Evolutionary conservation across 495 filamentous ascomycete species (phyloP), one percentile per base, ranked within the genome.

Genomic region (Penicillium malachiteum): DNA sequence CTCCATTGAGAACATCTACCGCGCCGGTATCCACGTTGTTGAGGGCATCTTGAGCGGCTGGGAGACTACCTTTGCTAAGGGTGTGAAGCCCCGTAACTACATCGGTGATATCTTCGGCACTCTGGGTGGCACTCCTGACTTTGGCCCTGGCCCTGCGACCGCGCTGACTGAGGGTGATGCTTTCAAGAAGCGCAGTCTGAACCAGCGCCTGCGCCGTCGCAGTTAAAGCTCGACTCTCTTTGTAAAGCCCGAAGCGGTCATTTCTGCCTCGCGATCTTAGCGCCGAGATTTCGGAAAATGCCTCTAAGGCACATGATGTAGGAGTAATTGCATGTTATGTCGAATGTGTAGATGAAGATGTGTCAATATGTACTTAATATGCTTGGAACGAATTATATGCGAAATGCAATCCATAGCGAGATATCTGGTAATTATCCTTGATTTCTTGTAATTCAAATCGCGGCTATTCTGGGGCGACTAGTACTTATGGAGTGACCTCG

Each of bases 21-120:
- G 74, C 7, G 87, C 85, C 1, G 88, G 87, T 3, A 75, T 85
- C 12, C 73, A 86, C 55, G 84, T 92, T 12, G 81, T 90, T 3
- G 64, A 83, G 54, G 88, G 87, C 1, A 87, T 92, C 54, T 34
- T 89, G 26, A 50, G 59, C 0, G 75, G 67, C 1, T 92, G 88
- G 88, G 58, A 85, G 5, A 57, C 52, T 13, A 84, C 69, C 0
- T 92, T 86, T 56, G 65, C 73, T 26, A 52, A 60, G 17, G 87
- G 88, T 11, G 67, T 91, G 47, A 77, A 81, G 65, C 70, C 86
- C 0, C 72, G 52, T 13, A 92, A 90, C 62, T 91, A 91, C 56
- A 74, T 92, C 33, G 88, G 88, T 7, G 85, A 91, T 64, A 84
- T 89, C 48, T 84, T 87, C 52, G 87, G 86, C 8, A 81, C 81